Base-by-base conservation (phyloP, 345 rosid genomes). In the Leavenworthia alabamica region DNA sequence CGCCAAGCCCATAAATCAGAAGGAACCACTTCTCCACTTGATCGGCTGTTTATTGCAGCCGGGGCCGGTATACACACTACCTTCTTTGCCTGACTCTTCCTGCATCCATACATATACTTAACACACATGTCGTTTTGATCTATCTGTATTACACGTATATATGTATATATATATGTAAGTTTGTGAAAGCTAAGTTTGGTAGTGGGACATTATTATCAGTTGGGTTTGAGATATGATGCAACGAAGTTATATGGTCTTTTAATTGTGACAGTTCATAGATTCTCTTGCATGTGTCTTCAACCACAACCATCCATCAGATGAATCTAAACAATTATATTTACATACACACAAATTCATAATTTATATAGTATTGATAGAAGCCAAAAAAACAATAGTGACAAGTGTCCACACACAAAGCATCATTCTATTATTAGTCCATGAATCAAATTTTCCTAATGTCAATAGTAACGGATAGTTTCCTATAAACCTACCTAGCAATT, bases 1-100 rank as follows among this genome's bases (percentile, higher is more conserved):
- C 98, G 83, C 96, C 98, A 92, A 52, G 98, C 96, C 98, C 96
- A 92, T 40, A 90, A 73, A 83, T 92, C 98, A 2, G 98, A 86
- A 1, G 98, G 98, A 46, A 86, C 89, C 31, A 86, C 83, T 62
- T 83, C 94, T 31, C 89, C 94, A 8, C 77, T 83, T 9, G 86
- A 79, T 80, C 94, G 72, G 73, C 88, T 85, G 53, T 86, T 86
- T 56, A 79, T 81, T 1, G 90, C 82, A 6, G 90, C 81, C 23
- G 95, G 88, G 19, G 95, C 90, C 20, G 90, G 88, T 39, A 84
- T 84, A 37, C 95, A 86, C 23, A 86, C 88, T 61, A 84, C 90
- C 70, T 83, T 84, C 85, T 84, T 86, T 40, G 79, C 83, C 64
- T 86, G 90, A 54, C 82, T 84, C 74, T 86, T 86, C 76, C 95